These are phyloP conservation scores for Termitomyces sp. DNA, from an alignment of 768 basidiomycete species.

Conservation along the genomic window DNA sequence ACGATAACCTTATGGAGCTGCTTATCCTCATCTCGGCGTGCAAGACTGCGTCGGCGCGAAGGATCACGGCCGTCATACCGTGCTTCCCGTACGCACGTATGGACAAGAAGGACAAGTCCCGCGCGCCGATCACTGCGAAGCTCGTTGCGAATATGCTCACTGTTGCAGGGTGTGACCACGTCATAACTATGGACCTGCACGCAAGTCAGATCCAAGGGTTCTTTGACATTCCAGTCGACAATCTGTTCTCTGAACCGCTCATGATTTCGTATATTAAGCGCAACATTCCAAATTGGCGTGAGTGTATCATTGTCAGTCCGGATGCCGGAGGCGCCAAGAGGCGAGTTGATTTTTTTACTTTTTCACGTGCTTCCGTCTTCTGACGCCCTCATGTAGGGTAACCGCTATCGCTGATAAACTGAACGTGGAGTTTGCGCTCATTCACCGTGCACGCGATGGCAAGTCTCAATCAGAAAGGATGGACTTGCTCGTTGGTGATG, in stretches of 20 bases:
- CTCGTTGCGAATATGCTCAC: conserved; percentile 97
- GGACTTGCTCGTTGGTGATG: conserved; percentile 94
- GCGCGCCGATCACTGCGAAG: conserved; percentile 97
- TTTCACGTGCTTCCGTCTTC: conserved; percentile 5
- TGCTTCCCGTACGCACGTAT: conserved; percentile 96
- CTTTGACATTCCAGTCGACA: conserved; percentile 98
- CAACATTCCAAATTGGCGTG: conserved; percentile 78
- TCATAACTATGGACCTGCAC: conserved; percentile 99
- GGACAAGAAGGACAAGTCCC: conserved; percentile 97
- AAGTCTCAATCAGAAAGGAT: conserved; percentile 68
- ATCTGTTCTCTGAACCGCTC: conserved; percentile 92
- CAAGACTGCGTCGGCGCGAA: conserved; percentile 90
- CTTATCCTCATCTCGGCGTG: conserved; percentile 98
- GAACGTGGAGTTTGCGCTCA: conserved; percentile 91
- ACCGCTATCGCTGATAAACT: conserved; percentile 95
- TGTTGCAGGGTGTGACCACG: conserved; percentile 95
- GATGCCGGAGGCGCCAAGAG: conserved; percentile 99
- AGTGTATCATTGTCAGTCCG: conserved; percentile 91
- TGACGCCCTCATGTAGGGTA: conserved; percentile 37
- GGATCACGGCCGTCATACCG: conserved; percentile 96
- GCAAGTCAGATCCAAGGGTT: conserved; percentile 98
- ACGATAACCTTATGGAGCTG: conserved; percentile 97
- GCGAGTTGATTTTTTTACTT: conserved; percentile 52
- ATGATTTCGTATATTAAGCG: conserved; percentile 93
- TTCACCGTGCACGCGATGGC: conserved; percentile 84